phyloP scores from a whole-genome alignment of 2,329 filamentous ascomycete genomes.

The Talaromyces marneffei region DNA sequence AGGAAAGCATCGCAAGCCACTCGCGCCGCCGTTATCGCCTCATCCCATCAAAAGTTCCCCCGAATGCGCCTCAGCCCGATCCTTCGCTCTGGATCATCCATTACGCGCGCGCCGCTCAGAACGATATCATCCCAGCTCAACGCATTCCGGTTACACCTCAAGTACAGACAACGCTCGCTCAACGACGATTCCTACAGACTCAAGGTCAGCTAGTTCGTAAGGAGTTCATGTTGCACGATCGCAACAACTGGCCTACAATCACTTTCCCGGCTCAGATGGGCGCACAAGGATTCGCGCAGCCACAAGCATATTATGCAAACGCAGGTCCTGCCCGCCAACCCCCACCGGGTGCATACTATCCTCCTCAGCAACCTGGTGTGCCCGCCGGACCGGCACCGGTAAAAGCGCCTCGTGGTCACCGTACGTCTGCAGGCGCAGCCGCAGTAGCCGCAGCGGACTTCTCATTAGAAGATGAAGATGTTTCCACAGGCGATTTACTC shows the following conservation, averaged over 20 bases:
- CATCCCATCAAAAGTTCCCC: conserved; percentile 62
- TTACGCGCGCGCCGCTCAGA: conserved; percentile 71
- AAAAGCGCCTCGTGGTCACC: conserved; percentile 39
- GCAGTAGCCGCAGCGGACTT: conserved; percentile 40
- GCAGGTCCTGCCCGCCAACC: conserved; percentile 33
- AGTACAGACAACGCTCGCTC: conserved; percentile 37
- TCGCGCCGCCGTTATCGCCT: conserved; percentile 82
- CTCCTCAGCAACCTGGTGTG: conserved; percentile 22
- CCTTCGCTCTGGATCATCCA: conserved; percentile 85
- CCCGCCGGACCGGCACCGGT: conserved; percentile 21
- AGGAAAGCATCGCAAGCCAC: conserved; percentile 68
- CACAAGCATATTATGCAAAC: conserved; percentile 35
- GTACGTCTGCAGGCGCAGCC: conserved; percentile 36
- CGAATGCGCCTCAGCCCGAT: conserved; percentile 66
- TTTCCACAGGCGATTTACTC: conserved; percentile 78
- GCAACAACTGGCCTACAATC: conserved; percentile 83
- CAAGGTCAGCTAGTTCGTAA: conserved; percentile 81
- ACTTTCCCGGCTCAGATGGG: conserved; percentile 55
- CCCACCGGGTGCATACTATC: conserved; percentile 23
- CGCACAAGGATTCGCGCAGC: conserved; percentile 49
- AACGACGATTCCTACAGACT: conserved; percentile 57
- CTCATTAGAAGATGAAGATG: conserved; percentile 78
- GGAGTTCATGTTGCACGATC: conserved; percentile 90
- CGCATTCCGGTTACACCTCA: conserved; percentile 45
- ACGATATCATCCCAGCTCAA: conserved; percentile 64